Conservation (phyloP, 257 asterid genomes). For the Coffea eugenioides region DNA sequence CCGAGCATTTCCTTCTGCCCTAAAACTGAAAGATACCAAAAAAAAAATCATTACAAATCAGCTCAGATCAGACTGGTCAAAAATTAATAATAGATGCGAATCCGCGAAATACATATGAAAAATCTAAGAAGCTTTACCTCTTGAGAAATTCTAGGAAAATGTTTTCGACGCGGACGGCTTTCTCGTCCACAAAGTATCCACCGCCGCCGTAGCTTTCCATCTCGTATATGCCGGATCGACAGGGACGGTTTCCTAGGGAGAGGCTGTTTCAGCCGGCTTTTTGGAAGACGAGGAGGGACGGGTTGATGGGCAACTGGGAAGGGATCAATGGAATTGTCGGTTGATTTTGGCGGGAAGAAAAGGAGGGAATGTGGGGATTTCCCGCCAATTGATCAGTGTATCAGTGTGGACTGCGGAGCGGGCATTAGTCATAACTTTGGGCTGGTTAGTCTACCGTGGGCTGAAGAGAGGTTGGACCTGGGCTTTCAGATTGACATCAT, state of each 20-base stretch:
- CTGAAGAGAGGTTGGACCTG: background rate
- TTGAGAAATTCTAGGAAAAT: constrained; percentile 81
- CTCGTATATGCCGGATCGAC: background rate
- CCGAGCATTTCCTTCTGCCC: constrained; percentile 46
- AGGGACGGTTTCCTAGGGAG: background rate
- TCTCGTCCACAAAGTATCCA: constrained; percentile 72
- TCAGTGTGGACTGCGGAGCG: background rate
- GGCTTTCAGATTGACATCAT: background rate
- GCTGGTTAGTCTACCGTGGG: background rate
- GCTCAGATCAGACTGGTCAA: background rate
- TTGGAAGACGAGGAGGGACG: background rate
- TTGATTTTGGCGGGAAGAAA: constrained; percentile 27
- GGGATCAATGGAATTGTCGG: background rate
- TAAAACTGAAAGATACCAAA: constrained; percentile 28
- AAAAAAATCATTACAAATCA: background rate
- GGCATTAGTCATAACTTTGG: background rate
- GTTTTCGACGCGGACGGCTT: constrained; percentile 79
- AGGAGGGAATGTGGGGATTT: constrained; percentile 7
- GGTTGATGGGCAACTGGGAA: background rate
- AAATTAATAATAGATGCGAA: too few relatives aligned
- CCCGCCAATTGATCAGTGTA: constrained; percentile 22
- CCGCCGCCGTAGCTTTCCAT: constrained; percentile 59
- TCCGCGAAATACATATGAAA: background rate
- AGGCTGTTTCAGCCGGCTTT: background rate
- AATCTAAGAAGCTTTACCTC: constrained; percentile 11